Evolutionary conservation across 805 yeast genomes (phyloP).

Genomic region (Hanseniaspora occidentalis): DNA sequence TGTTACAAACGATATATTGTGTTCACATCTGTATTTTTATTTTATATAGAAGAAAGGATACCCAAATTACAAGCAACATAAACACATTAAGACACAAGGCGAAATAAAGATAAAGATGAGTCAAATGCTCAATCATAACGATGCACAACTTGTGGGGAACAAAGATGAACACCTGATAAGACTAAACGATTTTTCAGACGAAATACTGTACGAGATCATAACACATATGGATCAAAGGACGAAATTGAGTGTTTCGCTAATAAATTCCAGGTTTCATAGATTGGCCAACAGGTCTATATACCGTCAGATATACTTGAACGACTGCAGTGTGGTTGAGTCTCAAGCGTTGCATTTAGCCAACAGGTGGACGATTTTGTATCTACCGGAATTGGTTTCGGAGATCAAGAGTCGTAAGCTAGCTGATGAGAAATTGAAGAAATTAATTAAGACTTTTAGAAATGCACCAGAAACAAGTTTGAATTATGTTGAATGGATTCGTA

Average conservation of each 20-base stretch:
- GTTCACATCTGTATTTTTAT: too few species aligned
- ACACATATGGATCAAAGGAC: conserved; percentile 27
- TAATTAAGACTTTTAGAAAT: conserved; percentile 18
- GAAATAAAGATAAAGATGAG: too few species aligned
- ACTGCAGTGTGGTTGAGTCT: conserved; percentile 28
- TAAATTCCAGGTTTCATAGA: conserved; percentile 19
- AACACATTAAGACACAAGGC: too few species aligned
- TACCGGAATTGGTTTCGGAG: conserved; percentile 17
- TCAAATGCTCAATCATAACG: too few species aligned
- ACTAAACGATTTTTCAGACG: conserved; percentile 10
- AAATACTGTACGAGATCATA: conserved; percentile 19
- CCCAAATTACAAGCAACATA: too few species aligned
- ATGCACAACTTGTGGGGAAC: too few species aligned
- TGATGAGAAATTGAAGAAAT: conserved; percentile 17
- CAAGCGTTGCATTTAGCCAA: conserved; percentile 25
- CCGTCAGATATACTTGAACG: conserved; percentile 28
- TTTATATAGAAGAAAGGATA: too few species aligned
- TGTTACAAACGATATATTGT: too few species aligned
- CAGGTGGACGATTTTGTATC: conserved; percentile 27
- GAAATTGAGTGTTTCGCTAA: conserved; percentile 17
- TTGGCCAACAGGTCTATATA: conserved; percentile 25
- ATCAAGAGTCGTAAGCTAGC: conserved; percentile 20
- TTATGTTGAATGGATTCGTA: conserved; percentile 26
- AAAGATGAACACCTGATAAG: background rate
- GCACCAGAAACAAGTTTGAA: conserved; percentile 14